A percentile compares a stretch with the other conserved stretches of the same genome.
These are phyloP conservation scores for Trichophyton schoenleinii DNA, from an alignment of 2,329 filamentous ascomycete genomes.

Conservation along the genomic window DNA sequence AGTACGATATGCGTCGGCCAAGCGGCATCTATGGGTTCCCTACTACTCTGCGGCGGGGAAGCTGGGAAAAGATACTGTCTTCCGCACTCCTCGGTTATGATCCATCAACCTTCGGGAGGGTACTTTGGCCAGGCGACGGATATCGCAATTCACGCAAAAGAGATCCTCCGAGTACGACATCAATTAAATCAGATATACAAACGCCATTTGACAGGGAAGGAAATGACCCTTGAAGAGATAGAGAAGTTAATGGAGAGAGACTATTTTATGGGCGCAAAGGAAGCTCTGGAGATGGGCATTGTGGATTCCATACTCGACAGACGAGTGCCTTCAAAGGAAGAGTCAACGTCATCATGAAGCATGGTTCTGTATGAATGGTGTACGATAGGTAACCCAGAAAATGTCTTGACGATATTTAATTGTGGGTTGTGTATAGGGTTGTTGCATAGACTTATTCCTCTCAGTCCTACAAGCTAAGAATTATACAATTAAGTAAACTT, in stretches of 20 bases:
- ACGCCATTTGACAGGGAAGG: conserved; percentile 62
- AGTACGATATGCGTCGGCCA: conserved; percentile 92
- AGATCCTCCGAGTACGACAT: conserved; percentile 75
- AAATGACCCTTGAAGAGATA: conserved; percentile 66
- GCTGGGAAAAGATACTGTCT: conserved; percentile 76
- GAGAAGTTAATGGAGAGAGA: conserved; percentile 95
- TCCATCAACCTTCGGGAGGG: conserved; percentile 82
- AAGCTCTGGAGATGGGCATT: conserved; percentile 81
- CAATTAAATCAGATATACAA: conserved; percentile 87
- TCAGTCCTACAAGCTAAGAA: background rate
- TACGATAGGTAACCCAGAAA: background rate
- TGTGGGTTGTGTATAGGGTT: background rate
- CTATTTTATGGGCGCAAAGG: conserved; percentile 79
- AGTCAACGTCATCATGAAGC: background rate
- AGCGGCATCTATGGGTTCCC: conserved; percentile 86
- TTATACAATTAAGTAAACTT: background rate
- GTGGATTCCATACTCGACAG: conserved; percentile 71
- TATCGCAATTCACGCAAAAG: conserved; percentile 92
- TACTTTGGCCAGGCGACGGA: conserved; percentile 58
- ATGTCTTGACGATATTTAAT: background rate
- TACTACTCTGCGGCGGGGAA: conserved; percentile 76
- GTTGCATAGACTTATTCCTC: background rate
- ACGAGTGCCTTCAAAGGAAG: conserved; percentile 22
- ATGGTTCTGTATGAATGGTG: background rate
- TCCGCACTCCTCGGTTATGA: conserved; percentile 91